Evolutionary conservation across 2,329 filamentous ascomycete genomes (phyloP), one percentile per base, ranked within the genome.

Genomic region (Chaetomiaceae sp.): DNA sequence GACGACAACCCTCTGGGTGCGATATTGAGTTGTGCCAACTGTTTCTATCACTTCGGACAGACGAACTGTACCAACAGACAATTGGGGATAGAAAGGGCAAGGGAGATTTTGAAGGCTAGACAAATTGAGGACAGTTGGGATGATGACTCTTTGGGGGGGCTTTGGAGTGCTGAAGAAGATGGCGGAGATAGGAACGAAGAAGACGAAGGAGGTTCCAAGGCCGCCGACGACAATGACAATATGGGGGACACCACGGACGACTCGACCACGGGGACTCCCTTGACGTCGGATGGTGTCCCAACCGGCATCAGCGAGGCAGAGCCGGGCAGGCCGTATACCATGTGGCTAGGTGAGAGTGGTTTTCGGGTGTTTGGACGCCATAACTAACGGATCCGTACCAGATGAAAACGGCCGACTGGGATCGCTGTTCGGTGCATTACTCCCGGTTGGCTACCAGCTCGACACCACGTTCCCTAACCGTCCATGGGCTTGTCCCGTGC

Each of bases 11-110:
- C 56, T 3, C 27, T 62, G 16, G 34, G 34, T 1, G 44, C 43
- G 4, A 55, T 65, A 9, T 21, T 56, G 3, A 45, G 52, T 36
- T 68, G 66, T 14, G 64, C 63, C 27, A 68, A 66, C 44, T 69
- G 66, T 43, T 58, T 64, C 27, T 67, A 68, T 40, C 63, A 66
- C 30, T 57, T 30, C 30, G 43, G 56, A 2, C 57, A 64, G n/a
- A 52, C 54, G 0, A 48, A 56, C 5, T 68, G 66, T 51, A 55
- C 51, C 11, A 44, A 64, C 25, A 61, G 56, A 32, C 9, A 23
- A 0, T 54, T 38, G 38, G 57, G 60, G 1, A 23, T 2, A 11
- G 27, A 54, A 36, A 51, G 58, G n/a, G 47, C 49, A n/a, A 40
- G 20, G 9, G 34, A 11, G 11, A 56, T 60, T 7, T 21, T 54